These are phyloP conservation scores for Xylaria longipes DNA, from an alignment of 495 filamentous ascomycete species.

Conservation along the genomic window DNA sequence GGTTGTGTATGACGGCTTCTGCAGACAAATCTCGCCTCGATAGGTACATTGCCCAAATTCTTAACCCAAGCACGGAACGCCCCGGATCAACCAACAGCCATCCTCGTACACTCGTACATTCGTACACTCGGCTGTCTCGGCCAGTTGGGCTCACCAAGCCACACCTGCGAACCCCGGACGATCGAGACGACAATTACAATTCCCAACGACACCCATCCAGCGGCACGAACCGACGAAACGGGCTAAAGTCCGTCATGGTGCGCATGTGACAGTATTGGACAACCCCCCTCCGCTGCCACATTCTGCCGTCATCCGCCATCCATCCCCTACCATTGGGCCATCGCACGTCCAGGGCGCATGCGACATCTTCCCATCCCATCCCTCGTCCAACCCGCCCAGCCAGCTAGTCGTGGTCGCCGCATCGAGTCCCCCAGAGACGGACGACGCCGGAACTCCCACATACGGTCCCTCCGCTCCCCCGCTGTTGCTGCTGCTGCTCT, in stretches of 20 bases:
- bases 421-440: conserved; percentile 48
- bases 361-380: conserved; percentile 25
- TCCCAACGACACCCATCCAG: not conserved
- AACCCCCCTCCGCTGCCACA: conserved; percentile 33
- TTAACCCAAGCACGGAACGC: not conserved
- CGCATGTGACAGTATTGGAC: conserved; percentile 41
- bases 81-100: conserved; percentile 1
- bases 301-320: conserved; percentile 33
- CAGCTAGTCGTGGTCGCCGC: conserved; percentile 2
- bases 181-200: conserved; percentile 21
- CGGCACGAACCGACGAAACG: conserved; percentile 21
- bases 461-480: conserved; percentile 14
- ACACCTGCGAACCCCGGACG: conserved; percentile 1
- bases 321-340: conserved; percentile 35
- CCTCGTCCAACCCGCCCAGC: not conserved
- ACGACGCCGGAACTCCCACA: conserved; percentile 19
- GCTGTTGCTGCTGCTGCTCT: not conserved
- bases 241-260: conserved; percentile 31
- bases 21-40: not conserved
- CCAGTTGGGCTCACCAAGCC: conserved; percentile 9
- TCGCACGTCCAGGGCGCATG: conserved; percentile 23
- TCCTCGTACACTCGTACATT: no score
- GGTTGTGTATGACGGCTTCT: not conserved
- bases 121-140: not conserved
- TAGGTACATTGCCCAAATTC: not conserved